phyloP scores from a whole-genome alignment of 495 filamentous ascomycete species.

The Hypoxylon trugodes region DNA sequence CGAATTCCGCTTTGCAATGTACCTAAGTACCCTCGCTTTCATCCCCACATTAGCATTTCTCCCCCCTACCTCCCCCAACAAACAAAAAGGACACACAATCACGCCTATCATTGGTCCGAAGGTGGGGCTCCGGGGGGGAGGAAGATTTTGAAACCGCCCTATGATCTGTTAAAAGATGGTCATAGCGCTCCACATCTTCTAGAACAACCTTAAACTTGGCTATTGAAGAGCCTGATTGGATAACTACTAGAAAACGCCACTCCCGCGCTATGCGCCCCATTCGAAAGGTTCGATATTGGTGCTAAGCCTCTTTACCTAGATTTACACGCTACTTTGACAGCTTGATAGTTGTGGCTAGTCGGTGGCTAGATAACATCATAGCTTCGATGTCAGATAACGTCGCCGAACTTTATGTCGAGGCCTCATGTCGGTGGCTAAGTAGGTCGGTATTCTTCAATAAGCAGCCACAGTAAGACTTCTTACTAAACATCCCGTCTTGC shows the following conservation, averaged over 20 bases:
- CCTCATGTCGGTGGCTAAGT: too few species aligned
- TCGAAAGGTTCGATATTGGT: conserved; percentile 10
- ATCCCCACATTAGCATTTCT: conserved; percentile 17
- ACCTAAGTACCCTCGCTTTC: not conserved
- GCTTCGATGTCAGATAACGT: too few species aligned
- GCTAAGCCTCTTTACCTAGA: conserved; percentile 17
- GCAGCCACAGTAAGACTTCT: too few species aligned
- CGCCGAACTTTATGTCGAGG: too few species aligned
- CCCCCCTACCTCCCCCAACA: conserved; percentile 27
- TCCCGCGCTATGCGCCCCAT: conserved; percentile 16
- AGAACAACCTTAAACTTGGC: conserved; percentile 35
- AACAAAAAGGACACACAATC: conserved; percentile 17
- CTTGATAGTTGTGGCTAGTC: too few species aligned
- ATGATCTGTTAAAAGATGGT: conserved; percentile 20
- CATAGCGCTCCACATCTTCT: conserved; percentile 27
- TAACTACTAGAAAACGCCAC: conserved; percentile 20
- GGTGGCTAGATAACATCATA: too few species aligned
- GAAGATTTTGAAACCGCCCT: conserved; percentile 32
- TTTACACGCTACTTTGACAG: too few species aligned
- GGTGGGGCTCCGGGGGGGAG: conserved; percentile 19
- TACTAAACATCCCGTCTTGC: too few species aligned
- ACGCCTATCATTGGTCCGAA: conserved; percentile 10
- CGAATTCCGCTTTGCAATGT: not conserved
- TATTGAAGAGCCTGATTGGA: conserved; percentile 5
- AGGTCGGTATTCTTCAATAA: too few species aligned